These are phyloP conservation scores for Aspergillus incahuasiensis DNA, from an alignment of 495 filamentous ascomycete species.

Conservation along the genomic window DNA sequence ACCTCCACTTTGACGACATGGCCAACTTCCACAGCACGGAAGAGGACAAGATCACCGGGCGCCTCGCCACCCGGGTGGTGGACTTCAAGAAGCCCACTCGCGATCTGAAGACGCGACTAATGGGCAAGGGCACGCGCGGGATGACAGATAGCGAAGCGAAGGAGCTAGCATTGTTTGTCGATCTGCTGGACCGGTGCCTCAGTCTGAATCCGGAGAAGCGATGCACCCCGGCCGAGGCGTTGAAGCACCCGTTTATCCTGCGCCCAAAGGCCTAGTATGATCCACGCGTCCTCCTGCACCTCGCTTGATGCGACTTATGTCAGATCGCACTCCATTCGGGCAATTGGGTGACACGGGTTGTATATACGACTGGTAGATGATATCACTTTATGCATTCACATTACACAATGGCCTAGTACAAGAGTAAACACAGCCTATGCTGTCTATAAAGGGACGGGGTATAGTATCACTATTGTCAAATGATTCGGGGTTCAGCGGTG, in stretches of 20 bases:
- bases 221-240: constrained; percentile 76
- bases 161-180: constrained; percentile 75
- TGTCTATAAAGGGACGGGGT: not conserved
- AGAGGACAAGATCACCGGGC: constrained; percentile 78
- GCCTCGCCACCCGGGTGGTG: constrained; percentile 64
- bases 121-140: constrained; percentile 62
- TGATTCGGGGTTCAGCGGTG: not conserved
- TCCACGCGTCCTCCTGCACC: not conserved
- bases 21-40: constrained; percentile 84
- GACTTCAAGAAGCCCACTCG: constrained; percentile 75
- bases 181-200: constrained; percentile 82
- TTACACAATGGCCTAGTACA: not conserved
- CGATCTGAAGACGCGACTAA: constrained; percentile 72
- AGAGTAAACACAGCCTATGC: not conserved
- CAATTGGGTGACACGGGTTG: not conserved
- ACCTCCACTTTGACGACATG: constrained; percentile 80
- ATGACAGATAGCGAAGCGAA: constrained; percentile 71
- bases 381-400: constrained; percentile 1
- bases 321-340: not conserved
- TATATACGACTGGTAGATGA: constrained; percentile 1
- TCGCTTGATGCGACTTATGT: not conserved
- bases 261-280: constrained; percentile 21
- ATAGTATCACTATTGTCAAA: not conserved
- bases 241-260: constrained; percentile 79
- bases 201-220: constrained; percentile 91